Percentiles rank a stretch among this genome's conserved stretches.
Conservation (phyloP, 2,329 filamentous ascomycete genomes). For the Sclerotinia glacialis region DNA sequence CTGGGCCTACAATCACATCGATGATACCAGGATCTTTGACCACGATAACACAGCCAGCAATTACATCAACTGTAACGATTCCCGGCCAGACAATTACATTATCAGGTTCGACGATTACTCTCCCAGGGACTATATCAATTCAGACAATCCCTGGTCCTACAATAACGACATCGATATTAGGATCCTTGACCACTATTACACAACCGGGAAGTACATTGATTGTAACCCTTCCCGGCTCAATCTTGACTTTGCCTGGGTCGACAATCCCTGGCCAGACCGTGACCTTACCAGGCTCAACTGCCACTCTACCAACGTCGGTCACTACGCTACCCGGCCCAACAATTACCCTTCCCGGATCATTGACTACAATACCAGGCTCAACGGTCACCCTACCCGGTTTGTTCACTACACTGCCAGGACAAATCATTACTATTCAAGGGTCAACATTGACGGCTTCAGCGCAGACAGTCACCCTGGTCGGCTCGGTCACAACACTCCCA, state of each 20-base stretch:
- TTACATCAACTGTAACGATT: slow-evolving; percentile 19
- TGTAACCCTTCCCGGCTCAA: background rate
- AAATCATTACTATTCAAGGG: slow-evolving; percentile 1
- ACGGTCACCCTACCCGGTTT: slow-evolving; percentile 25
- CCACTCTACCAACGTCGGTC: background rate
- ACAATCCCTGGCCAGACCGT: background rate
- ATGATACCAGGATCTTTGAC: slow-evolving; percentile 23
- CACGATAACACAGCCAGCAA: slow-evolving; percentile 21
- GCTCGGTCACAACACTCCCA: background rate
- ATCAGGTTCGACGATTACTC: background rate
- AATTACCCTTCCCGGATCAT: slow-evolving; percentile 23
- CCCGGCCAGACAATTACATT: background rate
- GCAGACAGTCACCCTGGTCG: background rate
- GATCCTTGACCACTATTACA: slow-evolving; percentile 23
- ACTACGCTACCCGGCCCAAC: slow-evolving; percentile 19
- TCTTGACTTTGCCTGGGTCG: slow-evolving; percentile 10
- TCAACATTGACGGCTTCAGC: background rate
- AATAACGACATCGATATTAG: slow-evolving; percentile 23
- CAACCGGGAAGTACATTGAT: slow-evolving; percentile 20
- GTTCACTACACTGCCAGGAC: slow-evolving; percentile 14
- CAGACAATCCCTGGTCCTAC: slow-evolving; percentile 22
- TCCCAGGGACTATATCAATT: background rate
- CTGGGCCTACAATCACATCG: too few relatives aligned
- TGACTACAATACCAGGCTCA: slow-evolving; percentile 20
- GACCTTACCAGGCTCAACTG: background rate